Conservation (phyloP, 768 basidiomycete genomes). For the Auricularia sp. region DNA sequence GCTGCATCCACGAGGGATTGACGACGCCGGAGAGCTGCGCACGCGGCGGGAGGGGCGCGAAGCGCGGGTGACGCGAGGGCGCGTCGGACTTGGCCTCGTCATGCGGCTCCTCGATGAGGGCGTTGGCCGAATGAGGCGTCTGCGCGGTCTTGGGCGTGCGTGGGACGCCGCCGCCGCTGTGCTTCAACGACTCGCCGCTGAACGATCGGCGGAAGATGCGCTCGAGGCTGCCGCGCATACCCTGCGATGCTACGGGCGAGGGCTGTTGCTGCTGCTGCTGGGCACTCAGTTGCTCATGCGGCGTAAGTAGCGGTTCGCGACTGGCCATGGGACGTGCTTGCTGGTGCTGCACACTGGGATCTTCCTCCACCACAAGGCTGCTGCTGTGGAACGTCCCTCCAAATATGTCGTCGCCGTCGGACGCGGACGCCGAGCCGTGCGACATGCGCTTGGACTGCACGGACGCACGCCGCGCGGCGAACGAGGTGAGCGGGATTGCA, state of each 20-base stretch:
- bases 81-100: slow-evolving; percentile 6
- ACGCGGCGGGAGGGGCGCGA: slow-evolving; percentile 12
- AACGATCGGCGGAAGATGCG: slow-evolving; percentile 43
- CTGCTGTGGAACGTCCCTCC: slow-evolving; percentile 7
- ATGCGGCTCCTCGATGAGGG: slow-evolving; percentile 11
- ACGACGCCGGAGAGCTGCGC: slow-evolving; percentile 1
- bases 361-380: slow-evolving; percentile 4
- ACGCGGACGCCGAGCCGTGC: slow-evolving; percentile 24
- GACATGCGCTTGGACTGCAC: background rate
- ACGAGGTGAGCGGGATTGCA: background rate
- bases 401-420: slow-evolving; percentile 18
- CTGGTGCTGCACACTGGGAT: slow-evolving; percentile 15
- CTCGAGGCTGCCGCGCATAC: slow-evolving; percentile 52
- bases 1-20: background rate
- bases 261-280: slow-evolving; percentile 1
- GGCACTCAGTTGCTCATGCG: slow-evolving; percentile 12
- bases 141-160: slow-evolving; percentile 9
- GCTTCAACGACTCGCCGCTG: slow-evolving; percentile 23
- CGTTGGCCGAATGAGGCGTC: slow-evolving; percentile 14
- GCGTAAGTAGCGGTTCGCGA: slow-evolving; percentile 62
- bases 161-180: slow-evolving; percentile 15
- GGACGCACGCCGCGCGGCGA: background rate
- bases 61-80: slow-evolving; percentile 15
- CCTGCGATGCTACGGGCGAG: slow-evolving; percentile 14
- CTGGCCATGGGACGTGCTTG: slow-evolving; percentile 41